These are phyloP conservation scores for Buddleja alternifolia DNA, from an alignment of 257 asterid genomes.

Conservation along the genomic window DNA sequence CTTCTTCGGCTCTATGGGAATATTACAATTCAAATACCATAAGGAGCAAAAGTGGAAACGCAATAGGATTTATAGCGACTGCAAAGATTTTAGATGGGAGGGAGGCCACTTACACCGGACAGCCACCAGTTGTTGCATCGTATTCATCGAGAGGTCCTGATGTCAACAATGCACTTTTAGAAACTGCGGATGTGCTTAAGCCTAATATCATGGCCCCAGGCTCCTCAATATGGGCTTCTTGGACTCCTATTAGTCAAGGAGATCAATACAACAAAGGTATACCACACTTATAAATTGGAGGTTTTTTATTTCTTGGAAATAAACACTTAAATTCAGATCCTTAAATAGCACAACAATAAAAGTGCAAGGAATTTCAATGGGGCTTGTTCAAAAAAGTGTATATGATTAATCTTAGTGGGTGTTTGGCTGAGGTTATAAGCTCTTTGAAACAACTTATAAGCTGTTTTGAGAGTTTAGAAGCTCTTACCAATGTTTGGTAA, in stretches of 20 bases:
- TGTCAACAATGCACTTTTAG: slow-evolving; percentile 52
- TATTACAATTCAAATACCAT: slow-evolving; percentile 58
- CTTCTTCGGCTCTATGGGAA: slow-evolving; percentile 62
- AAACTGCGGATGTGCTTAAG: slow-evolving; percentile 71
- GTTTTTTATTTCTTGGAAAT: neutral
- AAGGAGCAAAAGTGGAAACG: slow-evolving; percentile 57
- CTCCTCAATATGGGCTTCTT: slow-evolving; percentile 78
- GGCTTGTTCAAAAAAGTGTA: too few relatives aligned
- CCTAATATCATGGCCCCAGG: slow-evolving; percentile 84
- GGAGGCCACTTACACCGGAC: slow-evolving; percentile 46
- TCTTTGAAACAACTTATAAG: too few relatives aligned
- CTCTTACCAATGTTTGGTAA: too few relatives aligned
- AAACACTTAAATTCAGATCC: too few relatives aligned
- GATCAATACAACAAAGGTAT: slow-evolving; percentile 55
- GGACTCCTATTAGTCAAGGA: slow-evolving; percentile 72
- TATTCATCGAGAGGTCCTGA: slow-evolving; percentile 80
- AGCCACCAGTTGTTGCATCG: slow-evolving; percentile 63
- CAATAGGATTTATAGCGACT: slow-evolving; percentile 49
- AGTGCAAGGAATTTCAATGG: too few relatives aligned
- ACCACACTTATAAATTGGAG: neutral
- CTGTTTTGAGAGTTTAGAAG: too few relatives aligned
- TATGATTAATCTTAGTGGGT: too few relatives aligned
- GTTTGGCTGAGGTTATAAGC: too few relatives aligned
- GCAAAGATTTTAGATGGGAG: slow-evolving; percentile 67
- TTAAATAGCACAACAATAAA: too few relatives aligned